These are phyloP conservation scores for Amesomyces nigricolor DNA, from an alignment of 2,329 filamentous ascomycete genomes.

Conservation along the genomic window DNA sequence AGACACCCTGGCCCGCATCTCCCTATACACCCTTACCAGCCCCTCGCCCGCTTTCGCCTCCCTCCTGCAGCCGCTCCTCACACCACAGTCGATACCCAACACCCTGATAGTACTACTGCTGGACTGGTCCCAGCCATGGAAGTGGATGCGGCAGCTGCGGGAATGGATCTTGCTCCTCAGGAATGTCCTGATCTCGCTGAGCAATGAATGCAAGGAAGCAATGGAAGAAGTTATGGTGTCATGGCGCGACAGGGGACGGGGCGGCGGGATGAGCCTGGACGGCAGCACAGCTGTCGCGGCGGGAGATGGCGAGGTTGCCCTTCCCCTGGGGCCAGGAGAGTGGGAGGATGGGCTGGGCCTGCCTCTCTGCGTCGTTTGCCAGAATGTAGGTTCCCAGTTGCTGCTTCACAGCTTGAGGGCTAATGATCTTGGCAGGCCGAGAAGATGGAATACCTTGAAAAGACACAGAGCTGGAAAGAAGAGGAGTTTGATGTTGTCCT, in stretches of 20 bases:
- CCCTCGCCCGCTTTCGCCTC: slow-evolving; percentile 77
- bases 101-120: slow-evolving; percentile 87
- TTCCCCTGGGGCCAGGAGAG: slow-evolving; percentile 81
- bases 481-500: slow-evolving; percentile 94
- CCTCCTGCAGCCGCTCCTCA: slow-evolving; percentile 78
- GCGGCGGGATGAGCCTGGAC: slow-evolving; percentile 57
- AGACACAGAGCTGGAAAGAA: slow-evolving; percentile 88
- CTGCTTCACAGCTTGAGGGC: background rate
- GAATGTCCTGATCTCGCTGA: slow-evolving; percentile 67
- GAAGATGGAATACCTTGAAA: slow-evolving; percentile 85
- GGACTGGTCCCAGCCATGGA: slow-evolving; percentile 91
- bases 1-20: slow-evolving; percentile 85
- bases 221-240: slow-evolving; percentile 81
- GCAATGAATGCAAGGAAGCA: slow-evolving; percentile 68
- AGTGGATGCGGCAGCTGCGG: slow-evolving; percentile 82
- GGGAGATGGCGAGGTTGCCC: slow-evolving; percentile 59
- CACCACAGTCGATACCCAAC: slow-evolving; percentile 74
- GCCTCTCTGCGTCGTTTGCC: slow-evolving; percentile 89
- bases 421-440: slow-evolving; percentile 55
- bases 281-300: slow-evolving; percentile 53
- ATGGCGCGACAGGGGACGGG: slow-evolving; percentile 72
- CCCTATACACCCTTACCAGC: slow-evolving; percentile 80
- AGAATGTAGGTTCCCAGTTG: slow-evolving; percentile 59
- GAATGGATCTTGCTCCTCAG: slow-evolving; percentile 85
- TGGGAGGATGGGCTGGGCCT: slow-evolving; percentile 88